Percentiles rank a stretch among this genome's conserved stretches.
phyloP scores from a whole-genome alignment of 2,329 filamentous ascomycete genomes.

The Fusarium pininemorale region DNA sequence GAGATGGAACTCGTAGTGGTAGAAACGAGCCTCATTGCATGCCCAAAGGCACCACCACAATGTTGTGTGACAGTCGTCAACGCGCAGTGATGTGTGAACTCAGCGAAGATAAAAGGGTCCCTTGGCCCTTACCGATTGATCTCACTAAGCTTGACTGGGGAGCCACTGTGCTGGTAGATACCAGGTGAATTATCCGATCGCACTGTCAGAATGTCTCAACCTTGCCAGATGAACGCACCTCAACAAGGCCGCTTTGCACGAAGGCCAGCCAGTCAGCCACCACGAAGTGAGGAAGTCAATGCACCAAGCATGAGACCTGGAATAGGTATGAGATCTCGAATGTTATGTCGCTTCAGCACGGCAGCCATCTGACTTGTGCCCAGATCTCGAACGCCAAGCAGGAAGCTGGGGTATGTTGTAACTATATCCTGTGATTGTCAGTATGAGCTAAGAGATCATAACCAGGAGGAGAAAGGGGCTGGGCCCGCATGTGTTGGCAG shows the following conservation, averaged over 20 bases:
- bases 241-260: not conserved
- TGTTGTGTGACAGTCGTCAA: not conserved
- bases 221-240: not conserved
- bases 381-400: not conserved
- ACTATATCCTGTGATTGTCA: not conserved
- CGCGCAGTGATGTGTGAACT: not conserved
- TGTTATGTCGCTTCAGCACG: not conserved
- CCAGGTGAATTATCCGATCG: not conserved
- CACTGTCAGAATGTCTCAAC: not conserved
- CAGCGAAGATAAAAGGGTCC: slow-evolving; percentile 13
- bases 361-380: not conserved
- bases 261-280: not conserved
- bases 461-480: not conserved
- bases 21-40: slow-evolving; percentile 2
- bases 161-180: not conserved
- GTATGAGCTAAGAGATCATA: not conserved
- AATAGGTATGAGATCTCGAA: not conserved
- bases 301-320: not conserved
- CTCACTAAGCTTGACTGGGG: not conserved
- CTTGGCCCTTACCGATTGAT: not conserved
- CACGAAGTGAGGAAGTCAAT: not conserved
- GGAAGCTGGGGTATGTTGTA: not conserved
- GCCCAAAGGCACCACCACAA: not conserved
- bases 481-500: not conserved
- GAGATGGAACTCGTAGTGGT: not conserved